These are phyloP conservation scores for Salmacisia buchloeana DNA, from an alignment of 1,284 basidiomycete species.

Conservation along the genomic window DNA sequence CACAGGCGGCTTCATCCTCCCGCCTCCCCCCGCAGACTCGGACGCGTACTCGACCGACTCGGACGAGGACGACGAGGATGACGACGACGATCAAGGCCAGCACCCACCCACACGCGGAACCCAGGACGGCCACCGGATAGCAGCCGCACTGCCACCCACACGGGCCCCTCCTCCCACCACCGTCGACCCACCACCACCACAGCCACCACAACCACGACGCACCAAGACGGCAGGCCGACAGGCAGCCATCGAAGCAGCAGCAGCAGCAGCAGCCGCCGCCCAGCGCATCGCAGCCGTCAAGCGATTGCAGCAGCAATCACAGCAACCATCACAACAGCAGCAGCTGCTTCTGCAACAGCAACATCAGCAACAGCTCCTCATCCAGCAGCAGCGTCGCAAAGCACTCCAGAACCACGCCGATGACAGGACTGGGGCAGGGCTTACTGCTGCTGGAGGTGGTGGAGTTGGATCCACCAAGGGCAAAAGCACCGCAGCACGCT, in stretches of 20 bases:
- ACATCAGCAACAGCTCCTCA: conserved; percentile 4
- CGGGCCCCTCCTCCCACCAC: background rate
- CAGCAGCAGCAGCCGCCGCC: background rate
- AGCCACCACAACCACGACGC: too few species aligned
- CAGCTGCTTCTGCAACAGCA: too few species aligned
- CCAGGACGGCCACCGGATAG: background rate
- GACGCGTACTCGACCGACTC: conserved; percentile 6
- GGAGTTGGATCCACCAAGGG: too few species aligned
- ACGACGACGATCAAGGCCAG: background rate
- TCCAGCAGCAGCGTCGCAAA: background rate
- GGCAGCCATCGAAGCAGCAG: background rate
- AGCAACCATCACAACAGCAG: too few species aligned
- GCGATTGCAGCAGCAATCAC: too few species aligned
- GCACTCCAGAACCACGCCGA: background rate
- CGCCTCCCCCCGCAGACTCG: conserved; percentile 1
- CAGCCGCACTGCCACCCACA: background rate
- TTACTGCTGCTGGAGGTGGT: too few species aligned
- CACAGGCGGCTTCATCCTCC: background rate
- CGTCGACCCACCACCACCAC: too few species aligned
- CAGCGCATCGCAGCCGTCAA: too few species aligned
- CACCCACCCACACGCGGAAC: background rate
- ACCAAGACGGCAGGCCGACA: background rate
- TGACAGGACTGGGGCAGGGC: background rate
- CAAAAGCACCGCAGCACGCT: too few species aligned
- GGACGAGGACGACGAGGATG: background rate